Percentiles rank a stretch among this genome's conserved stretches.
Conservation (phyloP, 768 basidiomycete species). For the Kwoniella sp. region DNA sequence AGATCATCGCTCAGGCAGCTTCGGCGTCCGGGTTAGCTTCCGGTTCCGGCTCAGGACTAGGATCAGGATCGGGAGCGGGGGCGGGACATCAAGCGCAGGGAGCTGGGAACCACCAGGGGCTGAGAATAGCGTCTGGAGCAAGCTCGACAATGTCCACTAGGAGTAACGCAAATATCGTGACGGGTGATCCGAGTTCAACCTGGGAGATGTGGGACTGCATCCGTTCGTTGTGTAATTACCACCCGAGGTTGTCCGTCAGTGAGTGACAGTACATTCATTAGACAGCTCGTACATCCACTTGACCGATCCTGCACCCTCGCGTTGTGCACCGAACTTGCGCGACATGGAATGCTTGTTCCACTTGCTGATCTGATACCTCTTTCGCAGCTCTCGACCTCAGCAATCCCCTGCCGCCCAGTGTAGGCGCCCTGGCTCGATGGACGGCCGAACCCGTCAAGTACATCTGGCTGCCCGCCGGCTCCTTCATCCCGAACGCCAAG, state of each 20-base stretch:
- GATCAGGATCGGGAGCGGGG: too few relatives aligned
- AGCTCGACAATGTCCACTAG: constrained; percentile 34
- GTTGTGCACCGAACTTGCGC: too few relatives aligned
- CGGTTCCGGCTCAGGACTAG: constrained; percentile 1
- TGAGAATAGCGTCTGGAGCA: constrained; percentile 23
- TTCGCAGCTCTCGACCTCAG: constrained; percentile 83
- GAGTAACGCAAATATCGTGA: constrained; percentile 22
- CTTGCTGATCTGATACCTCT: neutral
- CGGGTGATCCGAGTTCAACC: constrained; percentile 59
- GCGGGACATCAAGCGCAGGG: too few relatives aligned
- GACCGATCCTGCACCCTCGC: too few relatives aligned
- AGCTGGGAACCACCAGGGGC: constrained; percentile 1
- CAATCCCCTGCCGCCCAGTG: constrained; percentile 77
- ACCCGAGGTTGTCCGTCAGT: constrained; percentile 57
- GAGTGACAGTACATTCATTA: constrained; percentile 37
- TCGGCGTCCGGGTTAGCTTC: constrained; percentile 8
- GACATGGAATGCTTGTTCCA: too few relatives aligned
- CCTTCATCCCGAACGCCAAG: constrained; percentile 93
- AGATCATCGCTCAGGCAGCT: constrained; percentile 64
- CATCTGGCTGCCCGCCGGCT: constrained; percentile 81
- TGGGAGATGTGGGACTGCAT: constrained; percentile 99
- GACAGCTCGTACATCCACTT: too few relatives aligned
- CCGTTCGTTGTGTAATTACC: constrained; percentile 82
- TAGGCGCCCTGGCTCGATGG: constrained; percentile 81
- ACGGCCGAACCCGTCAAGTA: constrained; percentile 87